Evolutionary conservation across 2,329 filamentous ascomycete genomes (phyloP), one percentile per base, ranked within the genome.

Genomic region (Arachnopeziza araneosa): DNA sequence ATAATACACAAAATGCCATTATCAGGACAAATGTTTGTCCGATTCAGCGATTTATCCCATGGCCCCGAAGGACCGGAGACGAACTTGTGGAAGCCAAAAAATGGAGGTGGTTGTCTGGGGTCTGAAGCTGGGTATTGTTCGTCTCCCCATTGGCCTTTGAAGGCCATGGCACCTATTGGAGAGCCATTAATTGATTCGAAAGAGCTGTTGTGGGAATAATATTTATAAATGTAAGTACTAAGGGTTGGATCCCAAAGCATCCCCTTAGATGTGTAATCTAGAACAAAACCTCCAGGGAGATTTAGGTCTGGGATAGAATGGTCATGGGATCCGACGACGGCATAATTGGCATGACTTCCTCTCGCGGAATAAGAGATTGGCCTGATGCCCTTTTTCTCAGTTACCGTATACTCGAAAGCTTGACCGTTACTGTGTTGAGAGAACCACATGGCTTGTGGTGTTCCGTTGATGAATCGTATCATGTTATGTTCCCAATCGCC

Each of bases 401-500:
- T 75, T 1, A 78, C 75, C 2, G 73, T 64, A 67, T 86, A 89
- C 1, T 76, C 78, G 70, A 88, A 88, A 1, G 86, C 85, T 71
- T 88, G 76, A 4, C 86, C 86, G 63, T 79, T 78, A 30, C 77
- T 72, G 69, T 89, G 86, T 68, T 88, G 85, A 56, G 79, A 83
- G 68, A 80, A 88, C 83, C 84, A 89, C 14, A 88, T 70, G 1
- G 78, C 75, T 62, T 78, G 71, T 0, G 86, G 86, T 1, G 67
- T 63, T 10, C 82, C 82, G 57, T 85, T 76, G 19, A 75, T 56
- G 71, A 89, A 89, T 12, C 86, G 83, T 32, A 89, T 76, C 83
- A 87, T 86, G 58, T 81, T 85, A 70, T 88, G 84, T 68, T 88
- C 85, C 84, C 83, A 86, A 68, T 86, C 84, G 9, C 85, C 86